These are phyloP conservation scores for Chlamydomonas schloesseri DNA, from an alignment of 139 green algal genomes.

Conservation along the genomic window DNA sequence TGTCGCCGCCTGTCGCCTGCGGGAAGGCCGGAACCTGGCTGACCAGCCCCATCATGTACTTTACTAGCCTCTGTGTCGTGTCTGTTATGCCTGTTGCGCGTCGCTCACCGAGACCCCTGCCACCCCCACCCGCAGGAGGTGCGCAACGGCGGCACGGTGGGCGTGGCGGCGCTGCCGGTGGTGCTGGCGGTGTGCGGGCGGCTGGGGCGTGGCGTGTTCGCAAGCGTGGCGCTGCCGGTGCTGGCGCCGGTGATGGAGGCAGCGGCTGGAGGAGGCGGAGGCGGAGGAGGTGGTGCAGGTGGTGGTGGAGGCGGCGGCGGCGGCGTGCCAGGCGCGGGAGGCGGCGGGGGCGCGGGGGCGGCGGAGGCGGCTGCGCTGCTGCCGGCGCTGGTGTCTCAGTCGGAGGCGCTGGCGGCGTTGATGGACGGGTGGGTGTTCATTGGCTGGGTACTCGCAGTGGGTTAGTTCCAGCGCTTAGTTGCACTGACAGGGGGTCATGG, in stretches of 20 bases:
- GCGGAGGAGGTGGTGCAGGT: background rate
- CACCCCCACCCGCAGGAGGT: constrained; percentile 20
- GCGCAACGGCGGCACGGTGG: constrained; percentile 6
- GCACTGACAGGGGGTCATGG: too few species aligned
- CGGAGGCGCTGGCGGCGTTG: background rate
- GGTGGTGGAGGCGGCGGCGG: background rate
- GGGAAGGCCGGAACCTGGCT: too few species aligned
- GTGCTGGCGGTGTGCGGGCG: background rate
- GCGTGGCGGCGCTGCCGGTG: constrained; percentile 7
- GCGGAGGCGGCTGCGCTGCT: background rate
- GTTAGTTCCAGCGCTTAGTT: too few species aligned
- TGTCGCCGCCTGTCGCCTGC: too few species aligned
- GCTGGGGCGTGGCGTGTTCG: constrained; percentile 8
- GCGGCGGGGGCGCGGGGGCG: background rate
- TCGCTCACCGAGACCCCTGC: too few species aligned
- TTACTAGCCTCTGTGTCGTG: too few species aligned
- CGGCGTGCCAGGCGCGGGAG: background rate
- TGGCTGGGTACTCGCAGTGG: too few species aligned
- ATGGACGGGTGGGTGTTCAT: background rate
- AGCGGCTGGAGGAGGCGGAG: background rate
- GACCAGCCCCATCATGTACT: too few species aligned
- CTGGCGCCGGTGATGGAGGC: constrained; percentile 7
- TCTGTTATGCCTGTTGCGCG: too few species aligned
- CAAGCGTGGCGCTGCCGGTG: background rate
- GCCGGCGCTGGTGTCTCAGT: constrained; percentile 7